Conservation (phyloP, 805 yeast genomes). For the Yamadazyma sp. region DNA sequence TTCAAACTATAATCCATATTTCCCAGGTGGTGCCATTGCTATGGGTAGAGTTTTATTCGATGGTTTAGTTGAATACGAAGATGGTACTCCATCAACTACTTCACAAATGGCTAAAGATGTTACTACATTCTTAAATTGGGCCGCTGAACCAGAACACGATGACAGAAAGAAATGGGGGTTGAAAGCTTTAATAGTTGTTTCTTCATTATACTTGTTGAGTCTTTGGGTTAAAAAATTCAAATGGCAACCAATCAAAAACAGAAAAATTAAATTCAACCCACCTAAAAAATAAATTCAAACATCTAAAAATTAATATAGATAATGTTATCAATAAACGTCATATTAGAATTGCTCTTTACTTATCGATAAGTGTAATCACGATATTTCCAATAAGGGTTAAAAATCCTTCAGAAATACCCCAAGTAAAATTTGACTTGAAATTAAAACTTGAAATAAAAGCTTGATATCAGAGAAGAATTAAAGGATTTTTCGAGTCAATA, state of each 20-base stretch:
- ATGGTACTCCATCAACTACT: slow-evolving; percentile 97
- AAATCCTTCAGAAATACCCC: too few species aligned
- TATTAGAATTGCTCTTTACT: too few species aligned
- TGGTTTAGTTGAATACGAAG: slow-evolving; percentile 96
- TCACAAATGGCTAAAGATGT: slow-evolving; percentile 99
- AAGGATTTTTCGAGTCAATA: too few species aligned
- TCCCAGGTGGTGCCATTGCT: slow-evolving; percentile 99
- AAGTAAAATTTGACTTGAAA: too few species aligned
- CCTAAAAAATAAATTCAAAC: slow-evolving; percentile 55
- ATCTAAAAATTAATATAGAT: slow-evolving; percentile 3
- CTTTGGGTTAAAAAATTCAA: slow-evolving; percentile 96
- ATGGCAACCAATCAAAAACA: slow-evolving; percentile 94
- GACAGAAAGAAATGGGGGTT: slow-evolving; percentile 96
- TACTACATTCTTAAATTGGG: slow-evolving; percentile 93
- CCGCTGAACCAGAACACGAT: slow-evolving; percentile 97
- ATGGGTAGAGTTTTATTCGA: slow-evolving; percentile 98
- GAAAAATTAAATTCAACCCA: slow-evolving; percentile 90
- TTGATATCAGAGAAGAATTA: too few species aligned
- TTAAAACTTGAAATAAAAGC: too few species aligned
- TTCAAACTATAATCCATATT: slow-evolving; percentile 97
- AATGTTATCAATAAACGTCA: slow-evolving; percentile 8
- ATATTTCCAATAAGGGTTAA: too few species aligned
- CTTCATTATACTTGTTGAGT: slow-evolving; percentile 76
- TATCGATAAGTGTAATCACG: too few species aligned
- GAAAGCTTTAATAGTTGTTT: slow-evolving; percentile 79